Conservation (phyloP, 371 early-diverging fungal species). For the Mucor ambiguus region DNA sequence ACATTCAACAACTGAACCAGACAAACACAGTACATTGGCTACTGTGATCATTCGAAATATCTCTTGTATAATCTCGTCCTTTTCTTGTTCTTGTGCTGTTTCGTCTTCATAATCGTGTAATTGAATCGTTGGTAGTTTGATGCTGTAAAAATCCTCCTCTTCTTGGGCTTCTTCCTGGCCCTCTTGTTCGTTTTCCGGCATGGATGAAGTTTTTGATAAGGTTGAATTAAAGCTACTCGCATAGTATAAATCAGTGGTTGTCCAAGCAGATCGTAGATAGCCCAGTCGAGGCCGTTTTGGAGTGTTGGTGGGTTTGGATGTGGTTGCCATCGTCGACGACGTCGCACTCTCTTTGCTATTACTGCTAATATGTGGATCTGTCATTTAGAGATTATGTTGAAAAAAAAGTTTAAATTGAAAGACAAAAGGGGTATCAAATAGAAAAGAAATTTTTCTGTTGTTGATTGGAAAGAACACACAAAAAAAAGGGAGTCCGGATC, state of each 20-base stretch:
- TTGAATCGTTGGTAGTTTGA: conserved; percentile 4
- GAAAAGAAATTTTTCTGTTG: neutral
- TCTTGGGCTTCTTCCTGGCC: neutral
- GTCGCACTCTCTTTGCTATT: neutral
- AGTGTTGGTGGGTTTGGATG: neutral
- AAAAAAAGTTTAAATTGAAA: conserved; percentile 1
- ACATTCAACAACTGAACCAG: conserved; percentile 1
- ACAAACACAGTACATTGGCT: conserved; percentile 16
- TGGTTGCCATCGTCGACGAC: neutral
- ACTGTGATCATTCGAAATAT: conserved; percentile 21
- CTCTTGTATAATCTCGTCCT: conserved; percentile 15
- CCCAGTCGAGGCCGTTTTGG: conserved; percentile 26
- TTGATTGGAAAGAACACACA: neutral
- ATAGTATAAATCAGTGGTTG: conserved; percentile 22
- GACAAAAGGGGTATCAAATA: neutral
- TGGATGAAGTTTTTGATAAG: neutral
- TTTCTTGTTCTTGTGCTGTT: conserved; percentile 13
- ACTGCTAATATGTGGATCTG: neutral
- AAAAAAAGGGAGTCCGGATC: neutral
- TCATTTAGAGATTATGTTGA: neutral
- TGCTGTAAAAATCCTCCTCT: neutral
- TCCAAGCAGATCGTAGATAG: conserved; percentile 40
- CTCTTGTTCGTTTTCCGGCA: neutral
- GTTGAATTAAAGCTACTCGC: neutral
- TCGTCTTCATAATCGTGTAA: conserved; percentile 7